Evolutionary conservation across 1,284 basidiomycete genomes (phyloP).

Genomic region (Austroboletus niveus): DNA sequence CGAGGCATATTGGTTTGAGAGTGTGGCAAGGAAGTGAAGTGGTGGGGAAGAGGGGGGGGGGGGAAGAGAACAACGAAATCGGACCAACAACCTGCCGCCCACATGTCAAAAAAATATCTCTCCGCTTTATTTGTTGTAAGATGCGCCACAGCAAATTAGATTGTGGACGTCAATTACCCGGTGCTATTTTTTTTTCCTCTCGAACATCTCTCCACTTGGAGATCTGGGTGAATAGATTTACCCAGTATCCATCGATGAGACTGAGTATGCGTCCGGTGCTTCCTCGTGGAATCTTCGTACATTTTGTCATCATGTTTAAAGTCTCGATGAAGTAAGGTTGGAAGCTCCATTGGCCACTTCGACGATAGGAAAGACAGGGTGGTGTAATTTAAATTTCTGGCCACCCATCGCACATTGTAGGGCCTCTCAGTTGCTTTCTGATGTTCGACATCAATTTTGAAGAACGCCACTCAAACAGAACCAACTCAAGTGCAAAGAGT

Average conservation of each 20-base stretch:
- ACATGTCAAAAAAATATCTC: conserved; percentile 11
- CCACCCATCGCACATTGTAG: no score
- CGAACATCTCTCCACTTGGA: conserved; percentile 20
- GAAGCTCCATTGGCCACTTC: no score
- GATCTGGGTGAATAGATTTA: conserved; percentile 20
- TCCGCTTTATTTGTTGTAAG: conserved; percentile 36
- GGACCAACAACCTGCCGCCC: conserved; percentile 4
- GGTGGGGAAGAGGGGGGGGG: neutral
- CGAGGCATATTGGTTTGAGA: conserved; percentile 20
- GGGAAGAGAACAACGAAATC: neutral
- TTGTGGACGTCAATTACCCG: conserved; percentile 14
- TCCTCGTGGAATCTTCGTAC: no score
- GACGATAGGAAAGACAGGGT: no score
- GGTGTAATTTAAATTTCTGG: no score
- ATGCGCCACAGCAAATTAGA: conserved; percentile 17
- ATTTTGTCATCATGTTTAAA: no score
- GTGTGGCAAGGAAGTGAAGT: conserved; percentile 11
- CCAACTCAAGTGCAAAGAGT: no score
- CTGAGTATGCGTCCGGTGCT: no score
- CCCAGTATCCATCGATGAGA: conserved; percentile 6
- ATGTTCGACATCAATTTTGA: no score
- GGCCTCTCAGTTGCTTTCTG: no score
- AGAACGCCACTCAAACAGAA: no score
- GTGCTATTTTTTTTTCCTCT: conserved; percentile 20
- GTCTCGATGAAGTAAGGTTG: no score